Percentiles rank a stretch among this genome's conserved stretches.
Evolutionary conservation across 75 land plant genomes (phyloP).

Genomic region (Picea sitchensis): DNA sequence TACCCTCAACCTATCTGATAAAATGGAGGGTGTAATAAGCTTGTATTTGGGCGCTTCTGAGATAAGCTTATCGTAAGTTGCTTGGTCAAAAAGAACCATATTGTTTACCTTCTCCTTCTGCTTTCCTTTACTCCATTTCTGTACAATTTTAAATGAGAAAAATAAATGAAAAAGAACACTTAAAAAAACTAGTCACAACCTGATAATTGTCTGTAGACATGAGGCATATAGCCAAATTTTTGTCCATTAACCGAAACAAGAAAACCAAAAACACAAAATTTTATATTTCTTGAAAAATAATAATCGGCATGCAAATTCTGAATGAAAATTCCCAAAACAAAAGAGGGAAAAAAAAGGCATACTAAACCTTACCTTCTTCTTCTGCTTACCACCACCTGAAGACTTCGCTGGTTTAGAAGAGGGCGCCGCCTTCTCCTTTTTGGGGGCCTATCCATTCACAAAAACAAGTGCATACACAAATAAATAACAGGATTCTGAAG

Average conservation of each 20-base stretch:
- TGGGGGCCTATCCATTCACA: conserved; percentile 33
- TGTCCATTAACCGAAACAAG: no score
- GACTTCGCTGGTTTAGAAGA: conserved; percentile 64
- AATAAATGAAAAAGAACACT: background rate
- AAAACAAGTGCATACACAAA: no score
- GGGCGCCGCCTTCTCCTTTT: conserved; percentile 48
- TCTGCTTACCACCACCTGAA: conserved; percentile 49
- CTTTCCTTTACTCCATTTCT: conserved; percentile 64
- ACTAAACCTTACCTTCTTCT: conserved; percentile 35
- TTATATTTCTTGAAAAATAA: no score
- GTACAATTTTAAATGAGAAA: background rate
- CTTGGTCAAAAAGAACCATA: conserved; percentile 58
- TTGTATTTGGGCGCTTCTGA: conserved; percentile 52
- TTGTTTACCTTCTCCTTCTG: conserved; percentile 63
- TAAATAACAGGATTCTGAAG: no score
- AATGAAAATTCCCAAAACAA: background rate
- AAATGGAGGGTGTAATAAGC: conserved; percentile 45
- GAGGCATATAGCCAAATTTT: no score
- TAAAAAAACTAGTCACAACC: background rate
- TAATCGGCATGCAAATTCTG: background rate
- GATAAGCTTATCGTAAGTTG: conserved; percentile 42
- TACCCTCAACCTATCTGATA: conserved; percentile 40
- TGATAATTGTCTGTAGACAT: background rate
- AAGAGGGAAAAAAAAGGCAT: background rate
- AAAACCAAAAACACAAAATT: no score